Conservation (phyloP, 73 alveolate genomes). For the Tetrahymena malaccensis region DNA sequence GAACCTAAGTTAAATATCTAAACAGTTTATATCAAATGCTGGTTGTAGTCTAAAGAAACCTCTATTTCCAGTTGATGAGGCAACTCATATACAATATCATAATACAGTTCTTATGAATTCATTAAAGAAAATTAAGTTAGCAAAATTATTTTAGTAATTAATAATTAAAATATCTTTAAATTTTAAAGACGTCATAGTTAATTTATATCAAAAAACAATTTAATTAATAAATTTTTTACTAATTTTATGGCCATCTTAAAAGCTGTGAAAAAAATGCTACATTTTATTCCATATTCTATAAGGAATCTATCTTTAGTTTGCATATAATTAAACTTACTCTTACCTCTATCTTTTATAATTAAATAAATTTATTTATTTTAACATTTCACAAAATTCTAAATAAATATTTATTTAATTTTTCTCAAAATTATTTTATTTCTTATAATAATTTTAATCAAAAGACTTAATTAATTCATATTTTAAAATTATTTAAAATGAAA, state of each 20-base stretch:
- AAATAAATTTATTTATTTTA: too few relatives aligned
- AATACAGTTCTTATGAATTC: not conserved
- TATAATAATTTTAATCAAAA: too few relatives aligned
- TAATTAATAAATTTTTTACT: not conserved
- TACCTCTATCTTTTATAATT: not conserved
- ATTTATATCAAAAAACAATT: too few relatives aligned
- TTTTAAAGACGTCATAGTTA: too few relatives aligned
- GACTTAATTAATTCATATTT: too few relatives aligned
- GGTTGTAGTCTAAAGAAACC: slow-evolving; percentile 31
- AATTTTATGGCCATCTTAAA: not conserved
- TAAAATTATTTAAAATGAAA: too few relatives aligned
- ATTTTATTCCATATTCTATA: not conserved
- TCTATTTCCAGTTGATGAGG: slow-evolving; percentile 44
- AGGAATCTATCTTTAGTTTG: not conserved
- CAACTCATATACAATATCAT: slow-evolving; percentile 31
- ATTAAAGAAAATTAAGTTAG: too few relatives aligned
- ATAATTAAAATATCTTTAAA: too few relatives aligned
- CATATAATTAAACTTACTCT: not conserved
- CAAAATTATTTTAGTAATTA: too few relatives aligned
- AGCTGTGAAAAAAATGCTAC: not conserved
- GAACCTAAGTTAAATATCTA: slow-evolving; percentile 48
- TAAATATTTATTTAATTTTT: too few relatives aligned
- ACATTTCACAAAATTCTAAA: too few relatives aligned
- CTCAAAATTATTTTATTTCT: too few relatives aligned
- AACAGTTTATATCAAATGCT: slow-evolving; percentile 42